Evolutionary conservation across 495 filamentous ascomycete species (phyloP), one percentile per base, ranked within the genome.

Genomic region (Penicillium maclennaniae): DNA sequence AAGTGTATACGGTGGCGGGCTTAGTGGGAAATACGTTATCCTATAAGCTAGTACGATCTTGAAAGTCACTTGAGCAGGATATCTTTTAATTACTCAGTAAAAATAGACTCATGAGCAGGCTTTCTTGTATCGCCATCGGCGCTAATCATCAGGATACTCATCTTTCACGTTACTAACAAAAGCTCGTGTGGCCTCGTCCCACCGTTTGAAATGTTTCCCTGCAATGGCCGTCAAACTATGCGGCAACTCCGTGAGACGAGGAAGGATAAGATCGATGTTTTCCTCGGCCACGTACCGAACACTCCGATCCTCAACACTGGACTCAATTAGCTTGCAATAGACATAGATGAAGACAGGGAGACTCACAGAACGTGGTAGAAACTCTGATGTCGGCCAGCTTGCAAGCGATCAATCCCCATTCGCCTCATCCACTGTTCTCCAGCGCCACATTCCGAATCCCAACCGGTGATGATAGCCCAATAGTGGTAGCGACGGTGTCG

Each of bases 111-210:
- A n/a, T n/a, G n/a, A n/a, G n/a, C n/a, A n/a, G n/a, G n/a, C n/a
- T n/a, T n/a, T n/a, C n/a, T n/a, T n/a, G n/a, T n/a, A n/a, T 23
- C 23, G 23, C 5, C 23, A 23, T 37, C 10, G n/a, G n/a, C n/a
- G 38, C 60, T 63, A 96, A 70, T 92, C 89, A 63, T 95, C 87
- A 1, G 92, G 92, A 68, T 91, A 97, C 56, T 89, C 83, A 58
- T 93, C 90, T 60, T 66, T 74, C 20, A 96, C 78, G 67, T 97
- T 97, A 58, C 89, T 93, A 6, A 96, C 78, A 75, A 98, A 98
- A 2, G 70, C 74, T 47, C 79, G 75, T 0, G 62, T 72, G n/a
- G 68, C 69, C 28, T 64, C 58, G 67, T 95, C 89, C 82, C 89
- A 97, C 17, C 92, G 77, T 71, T 91, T 96, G 62, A 97, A 97